These are phyloP conservation scores for Pseudocercospora macadamiae DNA, from an alignment of 2,329 filamentous ascomycete genomes.

Conservation along the genomic window DNA sequence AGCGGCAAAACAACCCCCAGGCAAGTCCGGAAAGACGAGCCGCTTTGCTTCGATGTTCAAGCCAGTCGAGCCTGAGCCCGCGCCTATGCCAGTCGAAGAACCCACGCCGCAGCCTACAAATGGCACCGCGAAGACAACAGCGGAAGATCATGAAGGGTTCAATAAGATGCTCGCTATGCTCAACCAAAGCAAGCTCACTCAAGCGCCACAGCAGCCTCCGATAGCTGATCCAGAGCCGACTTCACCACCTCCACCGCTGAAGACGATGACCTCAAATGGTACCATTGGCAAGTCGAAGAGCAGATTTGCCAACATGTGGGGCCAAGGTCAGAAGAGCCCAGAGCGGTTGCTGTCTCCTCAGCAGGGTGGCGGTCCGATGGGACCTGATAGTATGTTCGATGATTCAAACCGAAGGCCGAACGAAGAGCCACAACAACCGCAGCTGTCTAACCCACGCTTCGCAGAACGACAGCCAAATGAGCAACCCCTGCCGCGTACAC, in stretches of 20 bases:
- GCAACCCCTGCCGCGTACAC: conserved; percentile 16
- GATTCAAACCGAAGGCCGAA: conserved; percentile 3
- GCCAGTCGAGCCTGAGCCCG: conserved; percentile 24
- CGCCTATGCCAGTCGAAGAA: conserved; percentile 18
- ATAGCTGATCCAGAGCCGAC: conserved; percentile 26
- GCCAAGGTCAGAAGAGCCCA: conserved; percentile 37
- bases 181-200: conserved; percentile 47
- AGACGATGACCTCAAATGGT: conserved; percentile 29
- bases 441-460: conserved; percentile 14
- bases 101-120: conserved; percentile 26
- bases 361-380: conserved; percentile 18
- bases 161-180: conserved; percentile 73
- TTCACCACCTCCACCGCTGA: conserved; percentile 29
- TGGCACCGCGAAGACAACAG: conserved; percentile 45
- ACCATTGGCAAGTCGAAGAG: conserved; percentile 33
- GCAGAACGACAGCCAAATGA: conserved; percentile 18
- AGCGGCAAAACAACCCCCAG: conserved; percentile 22
- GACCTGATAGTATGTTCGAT: conserved; percentile 21
- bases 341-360: conserved; percentile 35
- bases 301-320: conserved; percentile 37
- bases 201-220: conserved; percentile 40
- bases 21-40: conserved; percentile 70
- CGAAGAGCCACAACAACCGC: conserved; percentile 21
- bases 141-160: conserved; percentile 83
- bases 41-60: conserved; percentile 78